Evolutionary conservation across 2,329 filamentous ascomycete species (phyloP).

Genomic region (Paraconiothyrium sp.): DNA sequence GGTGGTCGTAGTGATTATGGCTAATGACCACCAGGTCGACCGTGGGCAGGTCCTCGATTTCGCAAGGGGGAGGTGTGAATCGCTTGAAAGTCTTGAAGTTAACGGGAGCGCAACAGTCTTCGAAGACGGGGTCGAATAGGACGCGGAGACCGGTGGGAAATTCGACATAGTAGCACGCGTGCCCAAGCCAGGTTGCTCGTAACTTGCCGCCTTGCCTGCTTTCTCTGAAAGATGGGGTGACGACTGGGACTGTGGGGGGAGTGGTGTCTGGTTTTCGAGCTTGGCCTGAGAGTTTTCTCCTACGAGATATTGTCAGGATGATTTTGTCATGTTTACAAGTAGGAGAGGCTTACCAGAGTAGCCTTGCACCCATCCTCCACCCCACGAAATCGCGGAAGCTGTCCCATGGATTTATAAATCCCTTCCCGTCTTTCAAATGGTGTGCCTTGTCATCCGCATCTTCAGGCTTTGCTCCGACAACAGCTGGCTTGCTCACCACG

Average conservation of each 20-base stretch:
- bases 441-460: slow-evolving; percentile 59
- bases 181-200: slow-evolving; percentile 92
- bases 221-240: slow-evolving; percentile 68
- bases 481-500: slow-evolving; percentile 51
- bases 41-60: slow-evolving; percentile 78
- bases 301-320: slow-evolving; percentile 19
- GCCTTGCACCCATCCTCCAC: slow-evolving; percentile 45
- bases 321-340: neutral
- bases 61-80: slow-evolving; percentile 79
- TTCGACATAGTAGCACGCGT: slow-evolving; percentile 93
- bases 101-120: slow-evolving; percentile 83
- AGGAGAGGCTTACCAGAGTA: slow-evolving; percentile 49
- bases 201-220: slow-evolving; percentile 57
- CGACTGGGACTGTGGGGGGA: slow-evolving; percentile 72
- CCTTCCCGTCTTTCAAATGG: slow-evolving; percentile 63
- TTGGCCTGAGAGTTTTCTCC: slow-evolving; percentile 61
- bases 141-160: slow-evolving; percentile 87
- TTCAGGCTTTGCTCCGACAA: slow-evolving; percentile 54
- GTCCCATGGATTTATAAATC: slow-evolving; percentile 67
- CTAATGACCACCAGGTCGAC: slow-evolving; percentile 81
- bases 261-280: slow-evolving; percentile 68
- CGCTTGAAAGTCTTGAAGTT: slow-evolving; percentile 76
- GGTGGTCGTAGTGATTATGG: slow-evolving; percentile 93
- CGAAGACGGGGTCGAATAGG: slow-evolving; percentile 93
- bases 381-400: slow-evolving; percentile 56